phyloP scores from a whole-genome alignment of 176 grass and related monocot genomes.

The Carex littledalei region DNA sequence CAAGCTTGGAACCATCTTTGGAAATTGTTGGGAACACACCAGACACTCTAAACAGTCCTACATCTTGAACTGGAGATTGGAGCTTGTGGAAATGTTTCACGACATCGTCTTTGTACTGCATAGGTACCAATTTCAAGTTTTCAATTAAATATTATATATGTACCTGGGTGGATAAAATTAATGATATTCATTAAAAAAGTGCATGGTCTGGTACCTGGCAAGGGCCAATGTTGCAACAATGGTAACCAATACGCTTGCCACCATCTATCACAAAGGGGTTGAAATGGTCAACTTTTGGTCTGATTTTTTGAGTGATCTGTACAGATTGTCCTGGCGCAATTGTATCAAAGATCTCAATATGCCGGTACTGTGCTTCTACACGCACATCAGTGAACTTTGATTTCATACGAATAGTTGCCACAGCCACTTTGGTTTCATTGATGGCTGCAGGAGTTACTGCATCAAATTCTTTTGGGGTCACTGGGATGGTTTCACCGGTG shows the following conservation, averaged over 20 bases:
- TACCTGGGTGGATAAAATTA: not conserved
- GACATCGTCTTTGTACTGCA: not conserved
- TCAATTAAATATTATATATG: not conserved
- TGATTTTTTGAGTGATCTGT: not conserved
- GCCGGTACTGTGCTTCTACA: not conserved
- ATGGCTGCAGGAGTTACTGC: not conserved
- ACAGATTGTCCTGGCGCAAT: not conserved
- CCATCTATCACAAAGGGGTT: conserved; percentile 9
- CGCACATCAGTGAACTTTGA: not conserved
- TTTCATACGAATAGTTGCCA: conserved; percentile 1
- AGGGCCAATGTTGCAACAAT: not conserved
- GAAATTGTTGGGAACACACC: conserved; percentile 45
- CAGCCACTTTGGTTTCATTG: not conserved
- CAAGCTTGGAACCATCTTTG: conserved; percentile 36
- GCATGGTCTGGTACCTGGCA: not conserved
- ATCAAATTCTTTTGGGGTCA: not conserved
- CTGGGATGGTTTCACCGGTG: too few species aligned
- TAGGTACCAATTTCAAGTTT: not conserved
- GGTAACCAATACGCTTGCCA: conserved; percentile 4
- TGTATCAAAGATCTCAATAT: conserved; percentile 21
- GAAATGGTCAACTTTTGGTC: not conserved
- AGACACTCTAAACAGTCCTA: conserved; percentile 25
- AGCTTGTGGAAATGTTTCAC: conserved; percentile 20
- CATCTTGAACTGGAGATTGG: conserved; percentile 8
- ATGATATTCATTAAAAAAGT: not conserved